phyloP scores from a whole-genome alignment of 1,284 basidiomycete species.

The Phylloboletellus chloephorus region DNA sequence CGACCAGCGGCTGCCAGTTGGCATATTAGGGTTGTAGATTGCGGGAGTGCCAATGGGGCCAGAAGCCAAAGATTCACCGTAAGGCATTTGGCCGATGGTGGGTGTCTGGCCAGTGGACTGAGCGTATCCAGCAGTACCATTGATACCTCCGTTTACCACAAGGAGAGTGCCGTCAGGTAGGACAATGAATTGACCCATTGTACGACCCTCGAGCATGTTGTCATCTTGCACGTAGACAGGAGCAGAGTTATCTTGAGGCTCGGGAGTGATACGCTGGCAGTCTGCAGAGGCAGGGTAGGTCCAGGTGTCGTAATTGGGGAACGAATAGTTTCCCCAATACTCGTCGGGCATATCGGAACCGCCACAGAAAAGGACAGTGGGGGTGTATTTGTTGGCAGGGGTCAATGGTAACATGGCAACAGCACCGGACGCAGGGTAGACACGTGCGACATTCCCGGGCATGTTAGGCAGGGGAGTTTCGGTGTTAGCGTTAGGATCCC shows the following conservation, averaged over 20 bases:
- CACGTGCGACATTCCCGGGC: slow-evolving; percentile 66
- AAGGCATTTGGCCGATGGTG: slow-evolving; percentile 49
- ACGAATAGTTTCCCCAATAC: slow-evolving; percentile 70
- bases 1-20: slow-evolving; percentile 68
- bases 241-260: slow-evolving; percentile 58
- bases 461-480: slow-evolving; percentile 61
- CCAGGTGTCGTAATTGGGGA: slow-evolving; percentile 62
- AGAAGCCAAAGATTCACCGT: slow-evolving; percentile 57
- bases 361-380: slow-evolving; percentile 86
- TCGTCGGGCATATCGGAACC: slow-evolving; percentile 72
- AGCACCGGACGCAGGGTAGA: slow-evolving; percentile 91
- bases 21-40: slow-evolving; percentile 68
- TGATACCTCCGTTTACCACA: slow-evolving; percentile 72
- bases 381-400: slow-evolving; percentile 82
- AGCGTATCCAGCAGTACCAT: slow-evolving; percentile 73
- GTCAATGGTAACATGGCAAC: slow-evolving; percentile 89
- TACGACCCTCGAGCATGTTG: slow-evolving; percentile 67
- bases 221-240: slow-evolving; percentile 64
- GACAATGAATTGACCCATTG: slow-evolving; percentile 85
- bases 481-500: slow-evolving; percentile 53
- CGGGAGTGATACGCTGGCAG: slow-evolving; percentile 75
- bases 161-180: slow-evolving; percentile 74
- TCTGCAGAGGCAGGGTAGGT: slow-evolving; percentile 56
- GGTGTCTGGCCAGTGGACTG: slow-evolving; percentile 47
- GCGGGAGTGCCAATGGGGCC: slow-evolving; percentile 67